Evolutionary conservation across 2,329 filamentous ascomycete species (phyloP), one percentile per base, ranked within the genome.

Genomic region (Exutisphaerella laricina): DNA sequence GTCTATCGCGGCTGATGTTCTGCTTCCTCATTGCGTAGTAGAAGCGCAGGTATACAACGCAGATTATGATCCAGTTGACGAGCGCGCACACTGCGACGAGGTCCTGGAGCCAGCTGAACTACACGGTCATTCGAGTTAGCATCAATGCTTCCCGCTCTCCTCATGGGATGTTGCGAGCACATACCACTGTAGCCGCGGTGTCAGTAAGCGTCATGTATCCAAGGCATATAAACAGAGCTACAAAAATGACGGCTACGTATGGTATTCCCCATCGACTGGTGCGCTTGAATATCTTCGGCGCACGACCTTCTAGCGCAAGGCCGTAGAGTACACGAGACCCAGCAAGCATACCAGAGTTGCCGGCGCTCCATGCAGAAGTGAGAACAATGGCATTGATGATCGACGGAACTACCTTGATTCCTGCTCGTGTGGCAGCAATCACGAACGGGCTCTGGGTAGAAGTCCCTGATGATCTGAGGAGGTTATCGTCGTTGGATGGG

Each of bases 381-480:
- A 88, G 72, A 51, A 84, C 79, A 31, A 83, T 72, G 17, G 73
- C 78, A 59, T 85, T 85, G 70, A 85, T 80, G 48, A 85, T 74
- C 21, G 71, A 73, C 16, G 80, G 78, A n/a, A 85, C 70, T 2
- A 74, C 74, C 1, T 61, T 58, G 37, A 85, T 76, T 33, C 77
- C 76, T n/a, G 78, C 78, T 47, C 77, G 69, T 45, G 73, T 63
- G 48, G 79, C 77, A n/a, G 76, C 74, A 50, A 85, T 75, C 37
- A 84, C 80, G 57, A 84, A 85, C 1, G 81, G 82, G 1, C 75
- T 78, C 7, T 73, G 49, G n/a, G 71, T 48, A 55, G 66, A 53
- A 58, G 64, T 53, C 55, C 59, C 50, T 48, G 55, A 32, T 50
- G 56, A 46, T 6, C 53, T 52, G 3, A 47, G 45, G 4, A 71